These are phyloP conservation scores for Sugiyamaella americana DNA, from an alignment of 805 yeast species.

Conservation along the genomic window DNA sequence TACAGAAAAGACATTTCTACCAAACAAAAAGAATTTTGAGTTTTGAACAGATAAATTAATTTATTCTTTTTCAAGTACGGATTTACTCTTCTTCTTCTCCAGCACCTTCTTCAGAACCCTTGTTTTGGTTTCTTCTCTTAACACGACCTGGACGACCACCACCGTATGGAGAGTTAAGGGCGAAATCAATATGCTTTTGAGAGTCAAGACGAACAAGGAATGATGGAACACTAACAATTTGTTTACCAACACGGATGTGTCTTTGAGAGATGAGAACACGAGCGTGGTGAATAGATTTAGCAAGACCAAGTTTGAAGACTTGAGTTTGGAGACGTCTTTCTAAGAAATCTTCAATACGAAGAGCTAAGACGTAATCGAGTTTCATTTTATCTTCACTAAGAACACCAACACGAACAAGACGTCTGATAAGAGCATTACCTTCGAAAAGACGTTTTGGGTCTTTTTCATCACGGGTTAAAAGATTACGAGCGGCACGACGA, in stretches of 20 bases:
- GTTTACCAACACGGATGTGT: constrained; percentile 99
- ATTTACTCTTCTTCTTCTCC: constrained; percentile 75
- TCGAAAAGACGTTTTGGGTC: constrained; percentile 99
- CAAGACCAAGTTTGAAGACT: constrained; percentile 99
- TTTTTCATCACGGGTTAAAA: constrained; percentile 99
- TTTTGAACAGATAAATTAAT: constrained; percentile 1
- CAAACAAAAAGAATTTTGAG: constrained; percentile 2
- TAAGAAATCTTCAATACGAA: constrained; percentile 97
- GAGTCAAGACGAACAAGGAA: constrained; percentile 99
- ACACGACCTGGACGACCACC: constrained; percentile 99
- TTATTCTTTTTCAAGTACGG: too few relatives aligned
- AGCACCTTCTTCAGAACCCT: constrained; percentile 60
- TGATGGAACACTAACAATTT: constrained; percentile 96
- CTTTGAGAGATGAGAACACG: constrained; percentile 98
- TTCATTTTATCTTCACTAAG: constrained; percentile 99
- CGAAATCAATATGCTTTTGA: constrained; percentile 99
- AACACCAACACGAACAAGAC: constrained; percentile 98
- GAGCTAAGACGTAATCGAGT: constrained; percentile 99
- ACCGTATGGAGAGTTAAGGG: constrained; percentile 99
- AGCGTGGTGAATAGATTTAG: constrained; percentile 99
- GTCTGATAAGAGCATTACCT: constrained; percentile 99
- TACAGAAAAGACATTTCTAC: constrained; percentile 6
- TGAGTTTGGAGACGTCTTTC: constrained; percentile 99
- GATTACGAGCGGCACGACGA: constrained; percentile 99
- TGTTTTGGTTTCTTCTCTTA: constrained; percentile 82